phyloP scores from a whole-genome alignment of 306 rosid species.

The Begonia peltatifolia region DNA sequence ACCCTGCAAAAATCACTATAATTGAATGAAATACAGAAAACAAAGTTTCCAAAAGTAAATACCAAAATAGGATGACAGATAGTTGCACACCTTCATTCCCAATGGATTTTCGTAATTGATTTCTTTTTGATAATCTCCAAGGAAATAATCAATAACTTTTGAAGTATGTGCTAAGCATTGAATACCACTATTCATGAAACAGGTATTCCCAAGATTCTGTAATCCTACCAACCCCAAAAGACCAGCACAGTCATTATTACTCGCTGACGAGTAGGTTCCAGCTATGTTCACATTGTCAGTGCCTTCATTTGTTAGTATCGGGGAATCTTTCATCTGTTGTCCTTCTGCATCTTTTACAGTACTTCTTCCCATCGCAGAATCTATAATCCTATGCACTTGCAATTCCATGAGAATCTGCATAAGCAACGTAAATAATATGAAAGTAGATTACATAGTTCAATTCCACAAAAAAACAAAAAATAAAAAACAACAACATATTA shows the following conservation, averaged over 20 bases:
- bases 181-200: conserved; percentile 85
- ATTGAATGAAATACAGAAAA: neutral
- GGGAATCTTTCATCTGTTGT: conserved; percentile 26
- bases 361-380: conserved; percentile 20
- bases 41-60: neutral
- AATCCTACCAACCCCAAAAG: conserved; percentile 70
- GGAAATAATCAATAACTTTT: conserved; percentile 61
- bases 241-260: conserved; percentile 27
- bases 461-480: no score
- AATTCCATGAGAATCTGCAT: conserved; percentile 63
- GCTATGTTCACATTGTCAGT: conserved; percentile 23
- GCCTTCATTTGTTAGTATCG: conserved; percentile 36
- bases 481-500: no score
- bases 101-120: conserved; percentile 64
- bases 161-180: conserved; percentile 84
- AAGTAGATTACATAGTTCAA: no score
- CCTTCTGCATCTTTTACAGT: conserved; percentile 16
- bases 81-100: conserved; percentile 63
- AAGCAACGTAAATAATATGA: neutral
- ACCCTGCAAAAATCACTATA: conserved; percentile 33
- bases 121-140: conserved; percentile 64
- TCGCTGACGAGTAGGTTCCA: conserved; percentile 16
- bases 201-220: conserved; percentile 87
- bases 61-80: conserved; percentile 4
- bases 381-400: conserved; percentile 55